Evolutionary conservation across 352 stramenopile species (phyloP), one percentile per base, ranked within the genome.

Genomic region (Phytophthora pinifolia): DNA sequence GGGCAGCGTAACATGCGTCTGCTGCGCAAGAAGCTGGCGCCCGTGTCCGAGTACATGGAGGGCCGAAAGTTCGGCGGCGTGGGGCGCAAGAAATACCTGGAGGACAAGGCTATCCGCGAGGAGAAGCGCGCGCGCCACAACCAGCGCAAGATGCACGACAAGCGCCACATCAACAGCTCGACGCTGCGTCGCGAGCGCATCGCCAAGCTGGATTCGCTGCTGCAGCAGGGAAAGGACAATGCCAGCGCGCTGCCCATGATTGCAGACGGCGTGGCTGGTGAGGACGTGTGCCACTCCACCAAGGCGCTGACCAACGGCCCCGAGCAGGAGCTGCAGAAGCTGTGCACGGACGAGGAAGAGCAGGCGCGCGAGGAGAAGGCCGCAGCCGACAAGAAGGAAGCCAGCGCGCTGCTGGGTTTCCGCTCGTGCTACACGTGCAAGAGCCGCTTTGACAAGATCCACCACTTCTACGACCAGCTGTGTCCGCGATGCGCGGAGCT

Each of bases 391-490:
- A 87, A 77, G 57, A 72, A 76, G 25, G 74, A 89, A 41, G 78
- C 76, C 2, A 89, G 76, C 38, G 72, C 62, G 13, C 57, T 93
- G 47, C 70, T 90, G 0, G 75, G 78, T 32, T 93, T 93, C 61
- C 88, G 95, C 6, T 98, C 96, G 25, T 99, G 96, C 74, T 99
- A 99, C 75, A 88, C 88, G 35, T 99, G 96, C 74, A 98, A 98
- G 66, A 72, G 77, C 9, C 88, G 94, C 32, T 99, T 97, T 52
- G 85, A 96, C 39, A 86, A 98, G 49, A 96, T 98, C 56, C 81
- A 97, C 54, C 97, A 98, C 67, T 99, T 98, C 65, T 96, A 96
- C 64, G 95, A 98, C 65, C 93, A 98, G 71, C 67, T 99, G 7
- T 99, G 96, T 54, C 94, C 94, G 22, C 66, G 79, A 4, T 99